Conservation (phyloP, 2,329 filamentous ascomycete species). For the Neofusicoccum kwambonambiense region DNA sequence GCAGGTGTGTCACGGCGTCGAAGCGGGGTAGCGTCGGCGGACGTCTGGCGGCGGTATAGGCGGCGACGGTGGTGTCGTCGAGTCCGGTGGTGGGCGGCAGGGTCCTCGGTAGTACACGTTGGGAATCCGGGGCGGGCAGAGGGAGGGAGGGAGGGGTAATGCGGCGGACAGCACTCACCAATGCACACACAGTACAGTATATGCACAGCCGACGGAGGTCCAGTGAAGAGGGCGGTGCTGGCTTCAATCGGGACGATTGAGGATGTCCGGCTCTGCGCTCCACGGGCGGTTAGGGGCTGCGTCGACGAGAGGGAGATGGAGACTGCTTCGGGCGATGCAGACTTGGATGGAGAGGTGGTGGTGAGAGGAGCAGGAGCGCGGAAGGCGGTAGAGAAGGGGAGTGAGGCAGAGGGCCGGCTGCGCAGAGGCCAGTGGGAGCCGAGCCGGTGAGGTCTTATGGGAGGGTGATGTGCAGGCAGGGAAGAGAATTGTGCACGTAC, state of each 20-base stretch:
- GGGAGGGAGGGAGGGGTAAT: not conserved
- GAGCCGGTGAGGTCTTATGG: slow-evolving; percentile 18
- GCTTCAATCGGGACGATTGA: slow-evolving; percentile 15
- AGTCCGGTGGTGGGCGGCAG: not conserved
- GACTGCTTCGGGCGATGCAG: not conserved
- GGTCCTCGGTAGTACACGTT: not conserved
- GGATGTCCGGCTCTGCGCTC: slow-evolving; percentile 13
- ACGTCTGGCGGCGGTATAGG: not conserved
- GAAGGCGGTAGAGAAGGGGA: not conserved
- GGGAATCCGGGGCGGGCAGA: slow-evolving; percentile 12
- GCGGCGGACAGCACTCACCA: slow-evolving; percentile 11
- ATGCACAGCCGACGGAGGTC: slow-evolving; percentile 15
- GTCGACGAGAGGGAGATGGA: not conserved
- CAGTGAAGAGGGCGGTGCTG: slow-evolving; percentile 16
- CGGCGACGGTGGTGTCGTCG: not conserved
- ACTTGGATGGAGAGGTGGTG: not conserved
- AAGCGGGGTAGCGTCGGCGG: not conserved
- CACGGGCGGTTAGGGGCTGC: not conserved
- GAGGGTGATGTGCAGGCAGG: slow-evolving; percentile 16
- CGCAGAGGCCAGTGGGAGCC: slow-evolving; percentile 8
- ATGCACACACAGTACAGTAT: slow-evolving; percentile 17
- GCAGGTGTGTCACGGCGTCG: not conserved
- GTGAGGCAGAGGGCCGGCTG: slow-evolving; percentile 13
- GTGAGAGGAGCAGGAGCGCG: not conserved
- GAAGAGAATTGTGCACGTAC: slow-evolving; percentile 19